Percentiles rank a stretch among this genome's conserved stretches.
phyloP scores from a whole-genome alignment of 805 yeast species.

The Candida berthetii region DNA sequence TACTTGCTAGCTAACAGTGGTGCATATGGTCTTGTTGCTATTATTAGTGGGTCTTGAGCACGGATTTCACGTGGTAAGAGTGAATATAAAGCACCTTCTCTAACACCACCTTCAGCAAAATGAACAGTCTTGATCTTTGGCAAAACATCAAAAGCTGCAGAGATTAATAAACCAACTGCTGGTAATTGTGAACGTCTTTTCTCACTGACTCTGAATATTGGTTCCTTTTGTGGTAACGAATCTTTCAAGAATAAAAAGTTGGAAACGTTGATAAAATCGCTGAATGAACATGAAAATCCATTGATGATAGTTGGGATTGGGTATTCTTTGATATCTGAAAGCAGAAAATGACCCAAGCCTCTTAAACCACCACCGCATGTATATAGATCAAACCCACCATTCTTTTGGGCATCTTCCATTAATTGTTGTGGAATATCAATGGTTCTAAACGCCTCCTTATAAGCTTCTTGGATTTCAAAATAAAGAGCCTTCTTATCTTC shows the following conservation, averaged over 20 bases:
- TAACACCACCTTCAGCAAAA: slow-evolving; percentile 71
- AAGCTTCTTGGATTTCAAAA: slow-evolving; percentile 47
- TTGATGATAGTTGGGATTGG: slow-evolving; percentile 68
- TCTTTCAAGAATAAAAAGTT: slow-evolving; percentile 45
- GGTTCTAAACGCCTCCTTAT: slow-evolving; percentile 40
- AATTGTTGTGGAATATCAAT: slow-evolving; percentile 49
- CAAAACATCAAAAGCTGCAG: slow-evolving; percentile 56
- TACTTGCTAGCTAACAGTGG: slow-evolving; percentile 58
- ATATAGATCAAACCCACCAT: slow-evolving; percentile 58
- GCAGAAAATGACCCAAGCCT: slow-evolving; percentile 58
- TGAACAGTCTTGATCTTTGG: slow-evolving; percentile 58
- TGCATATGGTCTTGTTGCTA: slow-evolving; percentile 69
- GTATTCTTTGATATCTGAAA: slow-evolving; percentile 45
- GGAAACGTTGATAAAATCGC: slow-evolving; percentile 43
- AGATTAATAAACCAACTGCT: slow-evolving; percentile 56
- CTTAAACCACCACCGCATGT: slow-evolving; percentile 74
- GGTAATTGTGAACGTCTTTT: slow-evolving; percentile 64
- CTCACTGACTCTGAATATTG: slow-evolving; percentile 59
- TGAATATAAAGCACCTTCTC: slow-evolving; percentile 70
- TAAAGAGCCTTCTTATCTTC: slow-evolving; percentile 45
- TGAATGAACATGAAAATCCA: slow-evolving; percentile 56
- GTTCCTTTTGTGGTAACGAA: slow-evolving; percentile 36
- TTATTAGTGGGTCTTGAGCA: slow-evolving; percentile 60
- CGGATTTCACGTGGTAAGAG: slow-evolving; percentile 51
- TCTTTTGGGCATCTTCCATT: slow-evolving; percentile 39